Percentiles rank a stretch among this genome's conserved stretches.
These are phyloP conservation scores for Magnusiomyces ingens DNA, from an alignment of 1,139 yeast species.

Conservation along the genomic window DNA sequence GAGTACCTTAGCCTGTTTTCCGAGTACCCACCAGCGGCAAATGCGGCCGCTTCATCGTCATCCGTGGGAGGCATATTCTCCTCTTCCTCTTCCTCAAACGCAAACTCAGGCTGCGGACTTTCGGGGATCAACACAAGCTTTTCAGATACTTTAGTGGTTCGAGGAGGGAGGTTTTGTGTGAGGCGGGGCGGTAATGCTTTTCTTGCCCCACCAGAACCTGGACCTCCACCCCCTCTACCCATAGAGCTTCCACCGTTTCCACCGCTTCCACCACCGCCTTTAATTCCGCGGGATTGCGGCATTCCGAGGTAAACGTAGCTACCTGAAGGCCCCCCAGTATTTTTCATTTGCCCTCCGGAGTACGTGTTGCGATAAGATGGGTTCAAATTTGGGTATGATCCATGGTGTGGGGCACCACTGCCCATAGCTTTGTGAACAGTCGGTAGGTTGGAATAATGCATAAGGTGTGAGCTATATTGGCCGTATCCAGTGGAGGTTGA, in stretches of 20 bases:
- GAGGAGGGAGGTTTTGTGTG: conserved; percentile 61
- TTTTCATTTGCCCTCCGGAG: too few relatives aligned
- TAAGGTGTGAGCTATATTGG: too few relatives aligned
- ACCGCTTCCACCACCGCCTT: neutral
- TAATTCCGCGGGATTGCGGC: neutral
- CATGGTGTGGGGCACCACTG: too few relatives aligned
- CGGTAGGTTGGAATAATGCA: too few relatives aligned
- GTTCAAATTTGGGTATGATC: too few relatives aligned
- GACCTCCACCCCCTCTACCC: too few relatives aligned
- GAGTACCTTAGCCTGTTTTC: conserved; percentile 17
- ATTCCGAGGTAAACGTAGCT: too few relatives aligned
- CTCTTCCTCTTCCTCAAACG: conserved; percentile 23
- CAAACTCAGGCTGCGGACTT: conserved; percentile 36
- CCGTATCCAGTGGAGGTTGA: neutral
- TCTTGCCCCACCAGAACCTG: conserved; percentile 8
- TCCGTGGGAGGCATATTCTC: conserved; percentile 22
- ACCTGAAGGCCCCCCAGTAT: too few relatives aligned
- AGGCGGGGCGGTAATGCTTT: conserved; percentile 30
- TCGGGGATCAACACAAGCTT: conserved; percentile 83
- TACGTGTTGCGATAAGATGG: too few relatives aligned
- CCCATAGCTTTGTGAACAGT: too few relatives aligned
- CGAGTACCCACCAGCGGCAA: conserved; percentile 3
- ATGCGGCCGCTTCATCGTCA: conserved; percentile 11
- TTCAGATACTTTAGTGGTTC: conserved; percentile 82
- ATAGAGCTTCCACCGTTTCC: too few relatives aligned